A percentile compares a stretch with the other conserved stretches of the same genome.
These are phyloP conservation scores for Marsdenia floribunda DNA, from an alignment of 257 asterid genomes.

Conservation along the genomic window DNA sequence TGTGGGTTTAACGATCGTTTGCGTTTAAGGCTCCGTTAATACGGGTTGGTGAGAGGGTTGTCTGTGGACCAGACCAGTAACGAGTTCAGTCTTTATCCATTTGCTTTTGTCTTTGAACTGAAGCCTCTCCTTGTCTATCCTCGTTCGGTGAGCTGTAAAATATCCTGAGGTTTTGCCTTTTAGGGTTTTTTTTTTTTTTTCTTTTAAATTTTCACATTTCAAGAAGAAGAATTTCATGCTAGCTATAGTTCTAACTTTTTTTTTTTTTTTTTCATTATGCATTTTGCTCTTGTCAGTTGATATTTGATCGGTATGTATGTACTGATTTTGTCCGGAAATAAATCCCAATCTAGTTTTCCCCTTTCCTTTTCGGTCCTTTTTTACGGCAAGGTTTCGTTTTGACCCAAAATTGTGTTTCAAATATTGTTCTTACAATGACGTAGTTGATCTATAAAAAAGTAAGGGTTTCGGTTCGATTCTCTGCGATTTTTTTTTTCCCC, in stretches of 20 bases:
- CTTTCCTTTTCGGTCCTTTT: background rate
- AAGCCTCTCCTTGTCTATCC: conserved; percentile 28
- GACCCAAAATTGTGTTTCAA: background rate
- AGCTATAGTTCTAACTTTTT: background rate
- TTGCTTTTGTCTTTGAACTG: conserved; percentile 25
- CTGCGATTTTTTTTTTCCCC: background rate
- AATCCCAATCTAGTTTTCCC: background rate
- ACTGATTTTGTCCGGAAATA: background rate
- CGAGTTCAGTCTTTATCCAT: conserved; percentile 26
- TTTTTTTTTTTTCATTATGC: background rate
- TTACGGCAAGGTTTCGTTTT: background rate
- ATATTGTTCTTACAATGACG: background rate
- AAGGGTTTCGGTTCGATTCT: background rate
- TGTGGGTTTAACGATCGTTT: conserved; percentile 3
- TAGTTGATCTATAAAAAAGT: background rate
- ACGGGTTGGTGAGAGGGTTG: conserved; percentile 27
- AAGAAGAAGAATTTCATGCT: background rate
- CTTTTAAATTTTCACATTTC: conserved; percentile 4
- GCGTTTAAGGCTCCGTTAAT: conserved; percentile 22
- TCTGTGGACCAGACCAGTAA: conserved; percentile 27
- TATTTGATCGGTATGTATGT: background rate
- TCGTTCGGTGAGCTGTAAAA: conserved; percentile 29
- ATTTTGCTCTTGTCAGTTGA: conserved; percentile 2
- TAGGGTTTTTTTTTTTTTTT: background rate
- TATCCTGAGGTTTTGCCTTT: conserved; percentile 18